Base-by-base conservation (phyloP, 208 protist species). In the Trypanosoma avium region DNA sequence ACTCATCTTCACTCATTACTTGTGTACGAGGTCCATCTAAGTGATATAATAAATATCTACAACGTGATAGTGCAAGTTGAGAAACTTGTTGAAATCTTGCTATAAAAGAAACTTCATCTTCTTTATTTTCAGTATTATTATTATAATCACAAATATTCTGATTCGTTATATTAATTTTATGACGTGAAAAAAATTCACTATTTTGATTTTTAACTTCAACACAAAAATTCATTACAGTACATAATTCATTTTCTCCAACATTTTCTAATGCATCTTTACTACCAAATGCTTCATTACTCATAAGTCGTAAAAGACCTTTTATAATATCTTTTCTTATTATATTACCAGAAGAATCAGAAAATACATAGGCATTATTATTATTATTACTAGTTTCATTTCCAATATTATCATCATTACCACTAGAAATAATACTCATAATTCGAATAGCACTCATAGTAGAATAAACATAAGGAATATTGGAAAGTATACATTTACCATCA, bases 1-100 rank as follows among this genome's bases (percentile, higher is more conserved):
- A 68, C 65, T 75, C 81, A 9, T 72, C 82, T 49, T 95, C 88
- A 62, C 76, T 91, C 61, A 91, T 74, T 13, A 92, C 79, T 1
- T 77, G 74, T 0, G 72, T 72, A 8, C 73, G 70, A 24, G 73
- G 56, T 26, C 77, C 83, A 57, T 74, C 67, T 22, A 76, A 50
- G 19, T 67, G 75, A 63, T 88, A 81, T 9, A 95, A 70, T 10
- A 92, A 71, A 27, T 74, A 70, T 24, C 75, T 82, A 59, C 85
- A 92, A 4, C 86, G 85, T 10, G 74, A 33, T 10, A 95, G 46
- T n/a, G 69, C 69, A 7, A 81, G 40, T 7, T 73, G 59, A 9
- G 77, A 79, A 29, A 90, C 71, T 26, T 84, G 70, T 43, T 60
- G 12, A 43, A 47, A 72, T 12, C 24, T 57, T 2, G 19, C 30